Conservation (phyloP, 768 basidiomycete genomes). For the Boletus sp. region DNA sequence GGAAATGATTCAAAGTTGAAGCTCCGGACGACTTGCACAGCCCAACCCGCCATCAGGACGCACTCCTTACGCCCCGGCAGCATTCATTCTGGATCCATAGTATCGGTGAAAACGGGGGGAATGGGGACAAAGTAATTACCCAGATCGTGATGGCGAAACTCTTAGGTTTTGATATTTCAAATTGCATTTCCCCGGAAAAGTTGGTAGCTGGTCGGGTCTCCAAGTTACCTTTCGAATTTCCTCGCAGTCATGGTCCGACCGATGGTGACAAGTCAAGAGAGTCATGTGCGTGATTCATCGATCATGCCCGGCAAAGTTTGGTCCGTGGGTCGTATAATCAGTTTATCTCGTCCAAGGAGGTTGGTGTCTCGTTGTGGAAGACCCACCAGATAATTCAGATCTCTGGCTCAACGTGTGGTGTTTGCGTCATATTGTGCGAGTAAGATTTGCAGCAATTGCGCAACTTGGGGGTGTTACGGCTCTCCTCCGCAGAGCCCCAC, state of each 20-base stretch:
- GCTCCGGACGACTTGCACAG: constrained; percentile 5
- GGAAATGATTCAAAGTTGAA: constrained; percentile 1
- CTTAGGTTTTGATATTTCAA: constrained; percentile 22
- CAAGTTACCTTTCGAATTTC: background rate
- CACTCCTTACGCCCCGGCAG: background rate
- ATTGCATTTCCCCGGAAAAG: background rate
- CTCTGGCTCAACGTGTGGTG: too few species aligned
- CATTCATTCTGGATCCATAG: background rate
- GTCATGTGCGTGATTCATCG: background rate
- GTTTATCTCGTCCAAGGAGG: too few species aligned
- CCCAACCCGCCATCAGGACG: background rate
- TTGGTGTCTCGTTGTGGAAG: too few species aligned
- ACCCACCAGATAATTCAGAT: too few species aligned
- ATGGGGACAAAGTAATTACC: background rate
- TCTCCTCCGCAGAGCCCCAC: too few species aligned
- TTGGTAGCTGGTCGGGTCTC: too few species aligned
- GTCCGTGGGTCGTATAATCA: too few species aligned
- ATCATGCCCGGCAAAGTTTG: background rate
- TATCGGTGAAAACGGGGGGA: background rate
- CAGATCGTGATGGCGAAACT: constrained; percentile 6
- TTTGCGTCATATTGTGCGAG: too few species aligned
- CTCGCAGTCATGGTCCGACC: background rate
- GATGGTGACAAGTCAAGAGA: background rate
- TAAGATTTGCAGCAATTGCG: too few species aligned
- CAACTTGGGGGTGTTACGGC: too few species aligned